Evolutionary conservation across 148 eudicot species (phyloP).

Genomic region (Dianthus caryophyllus): DNA sequence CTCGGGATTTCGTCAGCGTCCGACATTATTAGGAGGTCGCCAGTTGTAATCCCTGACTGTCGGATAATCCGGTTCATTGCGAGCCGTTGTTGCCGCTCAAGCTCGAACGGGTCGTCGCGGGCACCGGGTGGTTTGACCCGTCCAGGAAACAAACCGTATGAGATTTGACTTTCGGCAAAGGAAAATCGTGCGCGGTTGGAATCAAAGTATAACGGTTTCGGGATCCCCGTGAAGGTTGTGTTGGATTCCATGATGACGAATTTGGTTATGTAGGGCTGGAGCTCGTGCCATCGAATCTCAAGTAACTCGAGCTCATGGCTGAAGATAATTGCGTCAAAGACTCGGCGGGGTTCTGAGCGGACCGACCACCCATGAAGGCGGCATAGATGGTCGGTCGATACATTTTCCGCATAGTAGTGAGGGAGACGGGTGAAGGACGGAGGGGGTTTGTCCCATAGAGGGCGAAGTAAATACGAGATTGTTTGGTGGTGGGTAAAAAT

Average conservation of each 20-base stretch:
- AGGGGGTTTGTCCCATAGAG: constrained; percentile 84
- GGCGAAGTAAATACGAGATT: constrained; percentile 74
- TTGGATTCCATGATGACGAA: constrained; percentile 74
- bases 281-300: constrained; percentile 81
- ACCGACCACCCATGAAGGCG: constrained; percentile 77
- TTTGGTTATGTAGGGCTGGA: constrained; percentile 64
- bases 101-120: constrained; percentile 48
- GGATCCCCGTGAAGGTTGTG: constrained; percentile 81
- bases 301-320: constrained; percentile 84
- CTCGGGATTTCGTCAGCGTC: constrained; percentile 92
- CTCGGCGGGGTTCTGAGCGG: constrained; percentile 61
- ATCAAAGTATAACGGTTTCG: constrained; percentile 65
- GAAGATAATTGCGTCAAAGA: constrained; percentile 75
- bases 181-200: constrained; percentile 45
- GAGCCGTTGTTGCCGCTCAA: constrained; percentile 55
- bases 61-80: constrained; percentile 57
- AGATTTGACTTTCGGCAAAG: constrained; percentile 57
- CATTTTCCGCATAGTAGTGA: constrained; percentile 83
- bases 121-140: constrained; percentile 24
- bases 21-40: constrained; percentile 72
- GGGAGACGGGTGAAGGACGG: constrained; percentile 52
- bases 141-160: constrained; percentile 56
- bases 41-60: constrained; percentile 52
- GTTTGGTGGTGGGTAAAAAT: constrained; percentile 43
- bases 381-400: constrained; percentile 67